These are phyloP conservation scores for Fusarium compactum DNA, from an alignment of 2,329 filamentous ascomycete species.

Conservation along the genomic window DNA sequence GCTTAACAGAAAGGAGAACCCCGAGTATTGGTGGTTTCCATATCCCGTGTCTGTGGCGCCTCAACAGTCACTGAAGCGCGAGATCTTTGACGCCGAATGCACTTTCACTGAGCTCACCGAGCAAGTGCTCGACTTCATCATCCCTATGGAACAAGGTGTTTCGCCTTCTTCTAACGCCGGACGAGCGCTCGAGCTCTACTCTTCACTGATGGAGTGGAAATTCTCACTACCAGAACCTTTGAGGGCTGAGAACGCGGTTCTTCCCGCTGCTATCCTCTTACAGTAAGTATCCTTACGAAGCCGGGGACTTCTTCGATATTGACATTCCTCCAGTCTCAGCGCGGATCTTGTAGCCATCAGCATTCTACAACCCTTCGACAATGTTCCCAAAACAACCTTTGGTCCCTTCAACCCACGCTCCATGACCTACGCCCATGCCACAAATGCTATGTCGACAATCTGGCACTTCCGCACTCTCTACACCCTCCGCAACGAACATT, in stretches of 20 bases:
- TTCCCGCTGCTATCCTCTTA: constrained; percentile 22
- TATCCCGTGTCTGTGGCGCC: constrained; percentile 22
- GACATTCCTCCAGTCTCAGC: background rate
- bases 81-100: constrained; percentile 32
- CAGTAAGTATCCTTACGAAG: constrained; percentile 1
- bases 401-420: constrained; percentile 22
- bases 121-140: constrained; percentile 24
- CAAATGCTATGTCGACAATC: constrained; percentile 34
- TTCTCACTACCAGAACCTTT: constrained; percentile 26
- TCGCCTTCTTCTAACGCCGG: background rate
- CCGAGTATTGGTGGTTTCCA: constrained; percentile 33
- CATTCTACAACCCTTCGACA: constrained; percentile 26
- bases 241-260: constrained; percentile 20
- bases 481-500: constrained; percentile 20
- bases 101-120: constrained; percentile 28
- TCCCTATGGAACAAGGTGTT: constrained; percentile 15
- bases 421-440: constrained; percentile 23
- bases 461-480: constrained; percentile 35
- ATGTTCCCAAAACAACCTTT: constrained; percentile 19
- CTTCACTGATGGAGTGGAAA: constrained; percentile 24
- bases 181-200: constrained; percentile 19
- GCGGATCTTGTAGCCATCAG: constrained; percentile 27
- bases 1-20: constrained; percentile 13
- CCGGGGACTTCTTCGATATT: background rate
- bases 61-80: constrained; percentile 16